phyloP scores from a whole-genome alignment of 2,329 filamentous ascomycete genomes.

The Acephala macrosclerotiorum region DNA sequence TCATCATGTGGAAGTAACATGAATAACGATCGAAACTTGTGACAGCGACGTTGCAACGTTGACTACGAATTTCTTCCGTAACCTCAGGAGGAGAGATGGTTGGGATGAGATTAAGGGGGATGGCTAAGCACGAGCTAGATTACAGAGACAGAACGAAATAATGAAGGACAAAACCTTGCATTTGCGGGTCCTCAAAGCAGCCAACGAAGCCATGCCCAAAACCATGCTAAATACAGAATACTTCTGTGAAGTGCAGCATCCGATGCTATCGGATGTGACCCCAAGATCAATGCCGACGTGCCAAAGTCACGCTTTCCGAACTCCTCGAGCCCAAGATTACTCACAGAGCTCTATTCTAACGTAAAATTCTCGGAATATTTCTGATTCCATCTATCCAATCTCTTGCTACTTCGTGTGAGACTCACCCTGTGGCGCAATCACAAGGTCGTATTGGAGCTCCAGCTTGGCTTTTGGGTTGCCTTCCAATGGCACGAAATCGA shows the following conservation, averaged over 20 bases:
- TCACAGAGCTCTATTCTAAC: background rate
- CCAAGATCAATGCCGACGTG: background rate
- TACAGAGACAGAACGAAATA: background rate
- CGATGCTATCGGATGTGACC: conserved; percentile 9
- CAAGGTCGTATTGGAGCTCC: conserved; percentile 43
- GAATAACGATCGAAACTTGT: too few species aligned
- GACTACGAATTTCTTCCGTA: too few species aligned
- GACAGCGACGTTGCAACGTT: too few species aligned
- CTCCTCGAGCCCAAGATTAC: background rate
- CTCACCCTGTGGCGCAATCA: conserved; percentile 28
- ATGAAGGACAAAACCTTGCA: background rate
- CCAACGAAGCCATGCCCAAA: background rate
- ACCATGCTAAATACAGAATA: background rate
- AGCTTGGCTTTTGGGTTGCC: conserved; percentile 45
- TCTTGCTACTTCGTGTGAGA: conserved; percentile 4
- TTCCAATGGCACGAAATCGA: conserved; percentile 56
- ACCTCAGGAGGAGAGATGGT: too few species aligned
- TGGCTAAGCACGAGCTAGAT: too few species aligned
- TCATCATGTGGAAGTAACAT: too few species aligned
- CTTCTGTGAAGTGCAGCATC: background rate
- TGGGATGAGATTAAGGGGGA: too few species aligned
- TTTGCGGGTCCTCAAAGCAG: background rate
- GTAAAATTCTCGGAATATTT: background rate
- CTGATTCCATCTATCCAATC: background rate
- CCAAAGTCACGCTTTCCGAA: background rate